Base-by-base conservation (phyloP, 768 basidiomycete genomes). In the Saitozyma podzolica region DNA sequence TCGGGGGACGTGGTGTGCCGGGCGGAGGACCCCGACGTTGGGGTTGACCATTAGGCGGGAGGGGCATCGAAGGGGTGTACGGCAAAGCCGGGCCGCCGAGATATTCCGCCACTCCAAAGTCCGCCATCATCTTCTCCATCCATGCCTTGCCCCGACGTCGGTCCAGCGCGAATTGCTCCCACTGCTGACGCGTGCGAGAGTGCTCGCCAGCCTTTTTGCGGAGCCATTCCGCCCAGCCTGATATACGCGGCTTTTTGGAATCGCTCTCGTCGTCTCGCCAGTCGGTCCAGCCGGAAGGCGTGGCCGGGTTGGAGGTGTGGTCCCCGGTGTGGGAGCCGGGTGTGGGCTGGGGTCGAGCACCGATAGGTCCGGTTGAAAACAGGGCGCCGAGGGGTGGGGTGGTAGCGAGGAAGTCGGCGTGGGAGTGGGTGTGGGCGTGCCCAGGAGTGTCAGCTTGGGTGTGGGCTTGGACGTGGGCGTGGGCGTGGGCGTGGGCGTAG, bases 211-310 rank as follows among this genome's bases (percentile, higher is more conserved):
- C 66, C 43, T 64, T 64, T 47, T 61, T 60, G 37, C 59, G 48
- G 8, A 68, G 54, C 66, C 66, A 68, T 14, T 68, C 59, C n/a
- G 66, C 63, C 66, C 66, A 68, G 8, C 66, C 66, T 7, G 66
- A 68, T 14, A 53, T 68, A 6, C 63, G 59, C 49, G 19, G 42
- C 41, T 55, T 59, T 5, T 17, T 55, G 41, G 8, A 29, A 40
- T 58, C 55, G 55, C 61, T 63, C 53, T 39, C 56, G 51, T 40
- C 52, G 52, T 43, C 58, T 39, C 40, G 42, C 40, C 29, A 29
- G 29, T 29, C 29, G 5, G 29, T 29, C 29, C 29, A 29, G 4
- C 50, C 50, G 37, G 50, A 29, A 11, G 50, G 50, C 50, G 17
- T 11, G 50, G 50, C 19, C 17, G 50, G 11, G 50, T 52, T 52